Conservation (phyloP, 2,329 filamentous ascomycete genomes). For the Tolypocladium tropicale region DNA sequence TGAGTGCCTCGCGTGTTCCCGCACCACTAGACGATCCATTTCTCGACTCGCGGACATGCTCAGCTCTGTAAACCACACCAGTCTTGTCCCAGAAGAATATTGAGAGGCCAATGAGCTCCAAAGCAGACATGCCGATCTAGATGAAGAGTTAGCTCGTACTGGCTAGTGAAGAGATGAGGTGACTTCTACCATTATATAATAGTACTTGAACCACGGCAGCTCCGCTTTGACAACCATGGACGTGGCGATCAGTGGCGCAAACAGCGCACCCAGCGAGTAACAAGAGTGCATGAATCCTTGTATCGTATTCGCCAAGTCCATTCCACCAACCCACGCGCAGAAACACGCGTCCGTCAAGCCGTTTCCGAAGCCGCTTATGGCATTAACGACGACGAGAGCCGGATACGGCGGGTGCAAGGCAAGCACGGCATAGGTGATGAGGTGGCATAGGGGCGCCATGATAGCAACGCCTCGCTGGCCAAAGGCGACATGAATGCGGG, state of each 20-base stretch:
- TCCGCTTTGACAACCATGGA: conserved; percentile 50
- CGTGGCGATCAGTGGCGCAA: conserved; percentile 56
- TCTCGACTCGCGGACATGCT: conserved; percentile 18
- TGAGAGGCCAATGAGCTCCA: conserved; percentile 44
- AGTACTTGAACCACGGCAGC: conserved; percentile 57
- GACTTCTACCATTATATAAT: conserved; percentile 56
- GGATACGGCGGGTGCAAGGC: conserved; percentile 55
- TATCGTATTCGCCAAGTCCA: conserved; percentile 58
- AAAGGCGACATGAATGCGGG: conserved; percentile 44
- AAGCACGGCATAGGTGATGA: conserved; percentile 50
- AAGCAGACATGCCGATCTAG: conserved; percentile 32
- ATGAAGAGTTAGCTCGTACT: not conserved
- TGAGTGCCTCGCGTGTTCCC: conserved; percentile 28
- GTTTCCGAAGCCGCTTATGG: conserved; percentile 57
- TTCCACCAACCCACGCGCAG: conserved; percentile 46
- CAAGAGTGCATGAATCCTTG: conserved; percentile 55
- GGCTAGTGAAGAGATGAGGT: not conserved
- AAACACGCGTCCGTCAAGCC: conserved; percentile 47
- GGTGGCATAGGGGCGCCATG: conserved; percentile 49
- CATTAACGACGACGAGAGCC: conserved; percentile 50
- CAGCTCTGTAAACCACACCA: conserved; percentile 39
- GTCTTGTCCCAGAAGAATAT: conserved; percentile 51
- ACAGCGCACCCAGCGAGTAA: conserved; percentile 55
- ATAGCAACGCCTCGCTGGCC: conserved; percentile 59
- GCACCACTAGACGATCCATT: conserved; percentile 14